Percentiles rank a stretch among this genome's conserved stretches.
phyloP scores from a whole-genome alignment of 305 asterid genomes.

The Plantago coronopus region DNA sequence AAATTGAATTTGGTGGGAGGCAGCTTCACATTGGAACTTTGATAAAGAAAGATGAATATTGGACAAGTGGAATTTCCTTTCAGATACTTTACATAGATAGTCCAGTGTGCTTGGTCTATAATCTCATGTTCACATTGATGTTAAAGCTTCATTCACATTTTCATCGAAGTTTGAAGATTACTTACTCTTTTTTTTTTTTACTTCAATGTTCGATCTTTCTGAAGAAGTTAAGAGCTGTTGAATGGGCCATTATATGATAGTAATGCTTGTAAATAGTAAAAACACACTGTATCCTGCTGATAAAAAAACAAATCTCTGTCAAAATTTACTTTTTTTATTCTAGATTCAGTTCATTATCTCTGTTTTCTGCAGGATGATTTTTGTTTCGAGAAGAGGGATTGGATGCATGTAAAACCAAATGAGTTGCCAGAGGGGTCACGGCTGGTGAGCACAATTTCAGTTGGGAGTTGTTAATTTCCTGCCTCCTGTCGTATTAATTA shows the following conservation, averaged over 20 bases:
- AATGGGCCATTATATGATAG: too few species aligned
- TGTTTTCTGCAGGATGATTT: slow-evolving; percentile 52
- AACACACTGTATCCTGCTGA: not conserved
- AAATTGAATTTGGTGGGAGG: too few species aligned
- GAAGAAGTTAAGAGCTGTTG: too few species aligned
- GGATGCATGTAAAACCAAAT: slow-evolving; percentile 37
- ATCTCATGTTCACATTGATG: not conserved
- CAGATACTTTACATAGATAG: not conserved
- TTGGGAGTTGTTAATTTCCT: not conserved
- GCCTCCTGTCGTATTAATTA: slow-evolving; percentile 12
- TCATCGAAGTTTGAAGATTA: too few species aligned
- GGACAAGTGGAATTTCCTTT: not conserved
- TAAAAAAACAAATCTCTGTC: not conserved
- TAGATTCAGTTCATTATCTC: slow-evolving; percentile 13
- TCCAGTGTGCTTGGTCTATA: not conserved
- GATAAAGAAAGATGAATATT: slow-evolving; percentile 4
- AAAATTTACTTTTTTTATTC: not conserved
- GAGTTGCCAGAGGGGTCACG: slow-evolving; percentile 52
- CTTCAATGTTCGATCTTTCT: too few species aligned
- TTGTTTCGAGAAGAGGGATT: slow-evolving; percentile 46
- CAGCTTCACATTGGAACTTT: not conserved
- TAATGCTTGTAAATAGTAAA: too few species aligned
- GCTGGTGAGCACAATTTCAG: slow-evolving; percentile 39
- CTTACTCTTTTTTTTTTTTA: too few species aligned
- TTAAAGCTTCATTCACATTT: not conserved